Conservation (phyloP, 192 early-diverging fungal species). For the Coemansia nantahalensis region DNA sequence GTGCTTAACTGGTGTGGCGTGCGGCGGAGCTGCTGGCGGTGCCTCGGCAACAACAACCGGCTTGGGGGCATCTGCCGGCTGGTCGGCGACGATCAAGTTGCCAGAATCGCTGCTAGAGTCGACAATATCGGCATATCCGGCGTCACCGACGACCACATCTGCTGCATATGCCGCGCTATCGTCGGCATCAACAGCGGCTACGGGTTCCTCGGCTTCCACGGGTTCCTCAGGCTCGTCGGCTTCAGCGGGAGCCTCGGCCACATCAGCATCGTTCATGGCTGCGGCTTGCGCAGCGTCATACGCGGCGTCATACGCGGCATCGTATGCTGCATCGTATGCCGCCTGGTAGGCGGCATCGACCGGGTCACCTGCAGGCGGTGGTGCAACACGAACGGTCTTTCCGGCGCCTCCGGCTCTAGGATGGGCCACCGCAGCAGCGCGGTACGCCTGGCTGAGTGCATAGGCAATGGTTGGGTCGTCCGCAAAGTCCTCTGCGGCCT, state of each 20-base stretch:
- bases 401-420: neutral
- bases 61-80: too few relatives aligned
- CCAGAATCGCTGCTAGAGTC: neutral
- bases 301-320: too few relatives aligned
- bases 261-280: neutral
- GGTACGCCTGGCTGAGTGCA: slow-evolving; percentile 4
- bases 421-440: neutral
- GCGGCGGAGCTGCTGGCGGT: too few relatives aligned
- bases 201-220: slow-evolving; percentile 4
- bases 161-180: slow-evolving; percentile 3
- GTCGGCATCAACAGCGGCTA: slow-evolving; percentile 1
- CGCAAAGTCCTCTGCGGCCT: slow-evolving; percentile 15
- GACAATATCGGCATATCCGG: neutral
- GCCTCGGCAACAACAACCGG: too few relatives aligned
- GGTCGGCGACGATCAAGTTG: neutral
- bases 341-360: too few relatives aligned
- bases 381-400: too few relatives aligned
- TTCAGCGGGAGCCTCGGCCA: too few relatives aligned
- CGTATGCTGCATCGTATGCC: too few relatives aligned
- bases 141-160: neutral
- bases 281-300: too few relatives aligned
- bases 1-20: too few relatives aligned
- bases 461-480: slow-evolving; percentile 25
- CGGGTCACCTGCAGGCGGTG: too few relatives aligned
- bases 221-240: neutral